Evolutionary conservation across 495 filamentous ascomycete genomes (phyloP).

Genomic region (Xylaria palmicola): DNA sequence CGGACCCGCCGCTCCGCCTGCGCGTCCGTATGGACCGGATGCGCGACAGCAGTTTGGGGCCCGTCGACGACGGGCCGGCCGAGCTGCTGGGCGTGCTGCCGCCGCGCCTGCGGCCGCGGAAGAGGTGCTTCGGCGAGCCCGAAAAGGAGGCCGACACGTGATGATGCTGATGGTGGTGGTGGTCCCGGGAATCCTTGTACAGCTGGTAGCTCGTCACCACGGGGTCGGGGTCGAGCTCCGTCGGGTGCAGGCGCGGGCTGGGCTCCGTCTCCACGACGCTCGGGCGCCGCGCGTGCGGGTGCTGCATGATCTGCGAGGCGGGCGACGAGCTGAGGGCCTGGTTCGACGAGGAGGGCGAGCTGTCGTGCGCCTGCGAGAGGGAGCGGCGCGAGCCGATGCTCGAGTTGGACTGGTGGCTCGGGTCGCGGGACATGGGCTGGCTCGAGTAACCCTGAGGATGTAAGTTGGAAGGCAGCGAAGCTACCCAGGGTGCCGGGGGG

Average conservation of each 20-base stretch:
- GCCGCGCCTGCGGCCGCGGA: background rate
- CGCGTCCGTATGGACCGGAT: conserved; percentile 16
- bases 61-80: background rate
- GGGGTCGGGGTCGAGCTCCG: conserved; percentile 34
- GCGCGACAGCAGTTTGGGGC: conserved; percentile 12
- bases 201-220: conserved; percentile 38
- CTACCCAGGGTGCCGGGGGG: conserved; percentile 28
- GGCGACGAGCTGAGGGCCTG: conserved; percentile 17
- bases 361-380: conserved; percentile 18
- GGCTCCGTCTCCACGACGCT: conserved; percentile 46
- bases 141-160: no score
- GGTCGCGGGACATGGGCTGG: conserved; percentile 57
- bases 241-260: conserved; percentile 33
- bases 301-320: conserved; percentile 30
- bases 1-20: conserved; percentile 12
- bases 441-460: conserved; percentile 49
- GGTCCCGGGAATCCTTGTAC: conserved; percentile 26
- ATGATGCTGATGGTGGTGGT: no score
- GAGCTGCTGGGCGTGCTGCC: background rate
- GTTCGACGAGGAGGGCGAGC: conserved; percentile 1
- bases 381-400: conserved; percentile 25
- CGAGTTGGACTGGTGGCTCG: conserved; percentile 37
- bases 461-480: conserved; percentile 20
- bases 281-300: conserved; percentile 29
- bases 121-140: background rate